Evolutionary conservation across 306 rosid species (phyloP).

Genomic region (Cucurbita ficifolia): DNA sequence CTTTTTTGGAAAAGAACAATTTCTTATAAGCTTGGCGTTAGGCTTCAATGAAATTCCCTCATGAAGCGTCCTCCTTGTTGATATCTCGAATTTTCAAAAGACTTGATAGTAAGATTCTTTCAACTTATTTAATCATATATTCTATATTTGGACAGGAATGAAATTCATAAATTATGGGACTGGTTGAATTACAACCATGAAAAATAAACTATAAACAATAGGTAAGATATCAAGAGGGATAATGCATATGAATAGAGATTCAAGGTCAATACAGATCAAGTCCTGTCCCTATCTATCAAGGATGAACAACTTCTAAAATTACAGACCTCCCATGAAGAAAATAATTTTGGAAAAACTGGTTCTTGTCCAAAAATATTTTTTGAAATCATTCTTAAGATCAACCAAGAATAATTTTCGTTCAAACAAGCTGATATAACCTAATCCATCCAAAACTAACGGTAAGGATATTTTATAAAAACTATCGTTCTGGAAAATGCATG

Average conservation of each 20-base stretch:
- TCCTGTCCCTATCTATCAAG: no score
- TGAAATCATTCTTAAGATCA: not conserved
- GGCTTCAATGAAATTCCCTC: not conserved
- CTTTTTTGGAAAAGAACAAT: no score
- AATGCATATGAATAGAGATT: no score
- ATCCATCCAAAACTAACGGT: no score
- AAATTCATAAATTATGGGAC: not conserved
- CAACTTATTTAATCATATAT: not conserved
- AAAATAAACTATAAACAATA: no score
- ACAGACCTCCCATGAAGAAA: not conserved
- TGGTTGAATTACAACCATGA: not conserved
- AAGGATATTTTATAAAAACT: not conserved
- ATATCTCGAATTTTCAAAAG: not conserved
- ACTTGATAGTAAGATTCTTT: not conserved
- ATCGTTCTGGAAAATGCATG: not conserved
- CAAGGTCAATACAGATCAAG: no score
- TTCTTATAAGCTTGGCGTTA: no score
- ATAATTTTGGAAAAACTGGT: not conserved
- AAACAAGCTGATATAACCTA: no score
- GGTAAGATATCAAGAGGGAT: not conserved
- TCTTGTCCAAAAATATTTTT: not conserved
- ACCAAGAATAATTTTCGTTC: no score
- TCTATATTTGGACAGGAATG: not conserved
- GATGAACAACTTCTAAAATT: no score
- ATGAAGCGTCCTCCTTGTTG: not conserved